These are phyloP conservation scores for Haplosporangium gracile DNA, from an alignment of 192 early-diverging fungal genomes.

Conservation along the genomic window DNA sequence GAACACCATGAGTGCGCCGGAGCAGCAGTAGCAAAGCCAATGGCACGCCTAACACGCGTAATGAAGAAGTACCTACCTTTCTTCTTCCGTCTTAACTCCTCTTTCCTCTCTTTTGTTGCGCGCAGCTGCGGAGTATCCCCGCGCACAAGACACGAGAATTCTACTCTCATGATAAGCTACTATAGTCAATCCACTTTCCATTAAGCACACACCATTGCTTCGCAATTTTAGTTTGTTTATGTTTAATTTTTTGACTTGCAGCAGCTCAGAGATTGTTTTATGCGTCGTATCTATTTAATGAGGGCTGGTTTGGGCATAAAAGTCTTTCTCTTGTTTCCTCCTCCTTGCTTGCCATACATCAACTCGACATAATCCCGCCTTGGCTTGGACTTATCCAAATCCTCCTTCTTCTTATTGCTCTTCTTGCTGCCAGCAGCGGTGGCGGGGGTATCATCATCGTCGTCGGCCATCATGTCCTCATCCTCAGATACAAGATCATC, in stretches of 20 bases:
- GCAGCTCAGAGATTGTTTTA: neutral
- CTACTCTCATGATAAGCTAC: too few relatives aligned
- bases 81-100: too few relatives aligned
- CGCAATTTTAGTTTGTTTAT: neutral
- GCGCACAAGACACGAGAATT: too few relatives aligned
- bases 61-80: too few relatives aligned
- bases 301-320: slow-evolving; percentile 53
- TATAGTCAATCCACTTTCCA: too few relatives aligned
- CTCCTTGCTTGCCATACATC: slow-evolving; percentile 48
- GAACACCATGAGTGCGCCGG: too few relatives aligned
- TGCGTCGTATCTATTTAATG: slow-evolving; percentile 32
- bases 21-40: too few relatives aligned
- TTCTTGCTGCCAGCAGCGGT: neutral
- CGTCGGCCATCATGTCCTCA: slow-evolving; percentile 28
- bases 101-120: too few relatives aligned
- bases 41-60: too few relatives aligned
- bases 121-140: too few relatives aligned
- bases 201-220: neutral
- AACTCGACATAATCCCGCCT: slow-evolving; percentile 50
- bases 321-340: slow-evolving; percentile 47
- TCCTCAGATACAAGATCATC: slow-evolving; percentile 30
- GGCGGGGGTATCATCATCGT: neutral
- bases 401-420: slow-evolving; percentile 21
- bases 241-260: neutral
- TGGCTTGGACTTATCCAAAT: slow-evolving; percentile 51